Percentiles rank a stretch among this genome's conserved stretches.
These are phyloP conservation scores for Sarcodon sp. DNA, from an alignment of 768 basidiomycete species.

Conservation along the genomic window DNA sequence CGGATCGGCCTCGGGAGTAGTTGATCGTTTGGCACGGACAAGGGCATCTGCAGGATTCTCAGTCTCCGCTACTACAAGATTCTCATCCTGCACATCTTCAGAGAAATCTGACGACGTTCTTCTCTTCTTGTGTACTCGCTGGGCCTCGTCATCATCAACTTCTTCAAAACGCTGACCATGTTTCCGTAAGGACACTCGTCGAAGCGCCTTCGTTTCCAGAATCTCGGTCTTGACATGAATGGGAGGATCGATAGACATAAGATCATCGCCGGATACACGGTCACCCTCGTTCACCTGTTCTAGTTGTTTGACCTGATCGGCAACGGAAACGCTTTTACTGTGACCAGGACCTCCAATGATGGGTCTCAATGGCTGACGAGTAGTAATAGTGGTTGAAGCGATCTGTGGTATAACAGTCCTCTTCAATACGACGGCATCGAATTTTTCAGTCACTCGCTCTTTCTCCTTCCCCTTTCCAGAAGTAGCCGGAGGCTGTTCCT, in stretches of 20 bases:
- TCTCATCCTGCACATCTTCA: constrained; percentile 27
- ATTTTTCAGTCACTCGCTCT: constrained; percentile 29
- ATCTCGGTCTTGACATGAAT: constrained; percentile 11
- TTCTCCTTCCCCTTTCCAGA: constrained; percentile 44
- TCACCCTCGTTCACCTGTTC: constrained; percentile 20
- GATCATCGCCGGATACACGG: constrained; percentile 30
- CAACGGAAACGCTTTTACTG: constrained; percentile 2
- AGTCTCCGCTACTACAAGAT: constrained; percentile 26
- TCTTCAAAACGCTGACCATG: constrained; percentile 7
- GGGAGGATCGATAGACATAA: constrained; percentile 26
- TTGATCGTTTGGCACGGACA: constrained; percentile 7
- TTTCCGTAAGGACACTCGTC: constrained; percentile 2
- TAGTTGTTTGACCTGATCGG: constrained; percentile 12
- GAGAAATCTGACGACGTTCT: constrained; percentile 58
- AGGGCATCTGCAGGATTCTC: constrained; percentile 19
- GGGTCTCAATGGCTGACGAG: constrained; percentile 43
- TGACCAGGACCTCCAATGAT: constrained; percentile 21
- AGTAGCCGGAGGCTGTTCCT: constrained; percentile 15
- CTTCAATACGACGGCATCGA: constrained; percentile 48
- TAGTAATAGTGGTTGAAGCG: constrained; percentile 17
- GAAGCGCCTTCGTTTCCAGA: neutral
- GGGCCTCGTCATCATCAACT: constrained; percentile 43
- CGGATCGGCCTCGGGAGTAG: constrained; percentile 52
- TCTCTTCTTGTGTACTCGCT: constrained; percentile 60
- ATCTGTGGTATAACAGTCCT: constrained; percentile 31